A percentile compares a stretch with the other conserved stretches of the same genome.
phyloP scores from a whole-genome alignment of 2,329 filamentous ascomycete genomes.

The Fusarium torreyae region DNA sequence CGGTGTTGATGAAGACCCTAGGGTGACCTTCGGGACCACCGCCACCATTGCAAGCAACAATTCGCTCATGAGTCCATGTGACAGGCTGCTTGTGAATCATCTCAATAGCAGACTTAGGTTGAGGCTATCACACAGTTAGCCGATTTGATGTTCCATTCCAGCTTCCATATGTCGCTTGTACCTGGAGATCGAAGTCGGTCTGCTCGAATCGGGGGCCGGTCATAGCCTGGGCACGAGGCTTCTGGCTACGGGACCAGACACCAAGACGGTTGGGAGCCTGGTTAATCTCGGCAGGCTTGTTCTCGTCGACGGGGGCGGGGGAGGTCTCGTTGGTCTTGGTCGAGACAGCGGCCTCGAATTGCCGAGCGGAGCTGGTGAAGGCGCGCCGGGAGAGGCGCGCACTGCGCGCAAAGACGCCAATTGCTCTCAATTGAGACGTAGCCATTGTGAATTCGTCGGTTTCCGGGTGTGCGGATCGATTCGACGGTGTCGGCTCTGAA shows the following conservation, averaged over 20 bases:
- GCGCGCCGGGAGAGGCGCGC: conserved; percentile 62
- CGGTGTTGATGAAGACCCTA: conserved; percentile 95
- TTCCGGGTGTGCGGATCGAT: conserved; percentile 49
- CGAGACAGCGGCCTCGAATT: conserved; percentile 62
- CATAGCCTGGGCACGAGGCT: conserved; percentile 87
- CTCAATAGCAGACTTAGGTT: conserved; percentile 90
- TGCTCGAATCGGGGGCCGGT: conserved; percentile 96
- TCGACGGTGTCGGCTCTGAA: conserved; percentile 45
- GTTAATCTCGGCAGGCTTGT: conserved; percentile 64
- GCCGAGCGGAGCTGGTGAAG: conserved; percentile 65
- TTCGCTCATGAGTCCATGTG: conserved; percentile 85
- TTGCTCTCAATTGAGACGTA: conserved; percentile 63
- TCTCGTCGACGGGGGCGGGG: conserved; percentile 61
- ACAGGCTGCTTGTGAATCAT: conserved; percentile 97
- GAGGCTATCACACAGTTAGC: conserved; percentile 73
- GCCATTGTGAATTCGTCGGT: conserved; percentile 55
- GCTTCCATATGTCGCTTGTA: conserved; percentile 60
- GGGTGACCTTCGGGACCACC: conserved; percentile 93
- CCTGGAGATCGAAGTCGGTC: conserved; percentile 93
- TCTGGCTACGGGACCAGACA: conserved; percentile 90
- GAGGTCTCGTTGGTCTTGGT: conserved; percentile 58
- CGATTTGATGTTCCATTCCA: conserved; percentile 18
- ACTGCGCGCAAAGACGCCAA: conserved; percentile 61
- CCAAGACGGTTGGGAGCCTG: conserved; percentile 90
- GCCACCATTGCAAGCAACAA: conserved; percentile 92